A percentile compares a stretch with the other conserved stretches of the same genome.
Conservation (phyloP, 2,329 filamentous ascomycete genomes). For the Sclerotiophoma versabilis region DNA sequence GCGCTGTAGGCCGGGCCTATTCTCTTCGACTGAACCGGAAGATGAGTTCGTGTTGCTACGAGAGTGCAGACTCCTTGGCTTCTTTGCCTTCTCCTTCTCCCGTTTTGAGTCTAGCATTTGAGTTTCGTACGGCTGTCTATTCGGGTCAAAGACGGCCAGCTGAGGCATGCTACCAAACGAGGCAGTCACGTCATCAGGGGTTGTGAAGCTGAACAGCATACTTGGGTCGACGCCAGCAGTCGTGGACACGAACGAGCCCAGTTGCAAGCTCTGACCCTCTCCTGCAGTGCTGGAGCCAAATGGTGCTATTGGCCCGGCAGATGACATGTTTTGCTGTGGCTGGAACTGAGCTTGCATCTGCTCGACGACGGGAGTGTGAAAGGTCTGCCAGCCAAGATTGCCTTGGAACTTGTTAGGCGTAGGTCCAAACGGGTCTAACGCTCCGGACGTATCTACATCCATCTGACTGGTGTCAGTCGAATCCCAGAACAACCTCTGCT, state of each 20-base stretch:
- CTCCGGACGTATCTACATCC: slow-evolving; percentile 45
- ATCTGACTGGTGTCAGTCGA: slow-evolving; percentile 41
- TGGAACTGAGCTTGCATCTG: slow-evolving; percentile 48
- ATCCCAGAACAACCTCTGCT: slow-evolving; percentile 52
- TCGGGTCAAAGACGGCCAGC: slow-evolving; percentile 23
- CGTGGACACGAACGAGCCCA: slow-evolving; percentile 45
- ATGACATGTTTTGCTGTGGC: slow-evolving; percentile 38
- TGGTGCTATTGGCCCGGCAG: slow-evolving; percentile 31
- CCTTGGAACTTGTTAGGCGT: slow-evolving; percentile 45
- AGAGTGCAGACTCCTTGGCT: slow-evolving; percentile 46
- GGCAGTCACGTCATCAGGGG: slow-evolving; percentile 31
- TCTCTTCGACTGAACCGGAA: slow-evolving; percentile 41
- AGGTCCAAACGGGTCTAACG: slow-evolving; percentile 44
- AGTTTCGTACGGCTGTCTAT: slow-evolving; percentile 51
- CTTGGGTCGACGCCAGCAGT: slow-evolving; percentile 57
- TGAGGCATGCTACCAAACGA: slow-evolving; percentile 41
- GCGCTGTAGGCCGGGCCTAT: slow-evolving; percentile 49
- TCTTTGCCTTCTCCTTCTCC: slow-evolving; percentile 44
- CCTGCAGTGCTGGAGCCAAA: slow-evolving; percentile 32
- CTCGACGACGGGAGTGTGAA: slow-evolving; percentile 35
- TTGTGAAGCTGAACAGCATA: slow-evolving; percentile 54
- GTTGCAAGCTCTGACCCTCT: slow-evolving; percentile 29
- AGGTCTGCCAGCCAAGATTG: slow-evolving; percentile 42
- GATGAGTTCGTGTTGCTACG: slow-evolving; percentile 52
- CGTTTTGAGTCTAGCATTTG: slow-evolving; percentile 43